Percentiles rank a stretch among this genome's conserved stretches.
Evolutionary conservation across 768 basidiomycete genomes (phyloP).

Genomic region (Lentinula raphanica): DNA sequence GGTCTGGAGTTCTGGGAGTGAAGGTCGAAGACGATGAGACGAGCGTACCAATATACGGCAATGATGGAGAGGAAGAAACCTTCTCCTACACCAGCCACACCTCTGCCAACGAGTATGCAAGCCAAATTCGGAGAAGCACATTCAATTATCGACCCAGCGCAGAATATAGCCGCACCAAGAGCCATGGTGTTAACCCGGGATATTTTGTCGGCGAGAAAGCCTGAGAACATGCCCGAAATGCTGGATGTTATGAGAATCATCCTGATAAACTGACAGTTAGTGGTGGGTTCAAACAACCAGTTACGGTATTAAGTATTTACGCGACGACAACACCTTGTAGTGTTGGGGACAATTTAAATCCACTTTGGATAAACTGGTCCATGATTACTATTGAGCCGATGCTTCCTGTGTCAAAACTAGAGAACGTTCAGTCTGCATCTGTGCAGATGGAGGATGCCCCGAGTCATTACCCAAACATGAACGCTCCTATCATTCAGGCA

Average conservation of each 20-base stretch:
- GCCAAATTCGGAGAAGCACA: neutral
- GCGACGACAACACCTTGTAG: neutral
- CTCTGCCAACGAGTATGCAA: neutral
- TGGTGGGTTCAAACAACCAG: neutral
- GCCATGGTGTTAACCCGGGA: neutral
- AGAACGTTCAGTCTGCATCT: too few species aligned
- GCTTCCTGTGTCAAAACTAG: neutral
- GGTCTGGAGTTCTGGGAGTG: neutral
- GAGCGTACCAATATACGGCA: neutral
- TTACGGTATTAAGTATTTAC: neutral
- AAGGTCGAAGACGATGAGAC: too few species aligned
- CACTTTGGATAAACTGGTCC: neutral
- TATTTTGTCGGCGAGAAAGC: neutral
- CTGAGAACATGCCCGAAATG: neutral
- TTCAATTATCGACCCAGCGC: neutral
- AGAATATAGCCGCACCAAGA: neutral
- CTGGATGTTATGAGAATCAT: neutral
- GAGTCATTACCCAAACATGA: neutral
- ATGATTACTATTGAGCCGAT: neutral
- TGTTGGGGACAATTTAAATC: neutral
- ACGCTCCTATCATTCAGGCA: neutral
- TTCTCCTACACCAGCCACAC: neutral
- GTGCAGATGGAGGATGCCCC: too few species aligned
- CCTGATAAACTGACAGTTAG: neutral
- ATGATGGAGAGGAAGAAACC: neutral